These are phyloP conservation scores for Pythium rishiriense DNA, from an alignment of 352 stramenopile genomes.

Conservation along the genomic window DNA sequence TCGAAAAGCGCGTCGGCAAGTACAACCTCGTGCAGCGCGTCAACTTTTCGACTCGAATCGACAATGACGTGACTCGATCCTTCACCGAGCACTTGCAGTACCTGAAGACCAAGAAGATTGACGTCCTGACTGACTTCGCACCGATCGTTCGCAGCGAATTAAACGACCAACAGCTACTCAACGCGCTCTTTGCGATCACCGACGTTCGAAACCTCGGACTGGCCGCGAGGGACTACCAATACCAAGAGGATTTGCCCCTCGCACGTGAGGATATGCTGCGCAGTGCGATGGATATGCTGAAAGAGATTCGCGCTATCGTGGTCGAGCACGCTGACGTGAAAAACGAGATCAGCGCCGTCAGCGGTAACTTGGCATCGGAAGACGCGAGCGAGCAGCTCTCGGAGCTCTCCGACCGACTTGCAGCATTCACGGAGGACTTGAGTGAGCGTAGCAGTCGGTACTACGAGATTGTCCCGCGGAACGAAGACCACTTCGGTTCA, in stretches of 20 bases:
- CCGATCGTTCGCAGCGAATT: neutral
- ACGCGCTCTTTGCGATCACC: constrained; percentile 62
- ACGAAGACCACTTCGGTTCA: constrained; percentile 50
- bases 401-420: constrained; percentile 44
- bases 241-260: constrained; percentile 45
- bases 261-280: constrained; percentile 55
- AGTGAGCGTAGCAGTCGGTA: constrained; percentile 70
- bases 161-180: constrained; percentile 29
- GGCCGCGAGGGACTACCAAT: constrained; percentile 47
- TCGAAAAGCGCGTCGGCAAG: constrained; percentile 59
- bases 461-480: constrained; percentile 72
- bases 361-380: constrained; percentile 40
- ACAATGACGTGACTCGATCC: constrained; percentile 45
- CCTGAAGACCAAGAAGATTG: constrained; percentile 7
- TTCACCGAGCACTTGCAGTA: constrained; percentile 32
- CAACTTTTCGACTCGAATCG: constrained; percentile 47
- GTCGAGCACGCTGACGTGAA: constrained; percentile 44
- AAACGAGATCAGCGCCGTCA: constrained; percentile 41
- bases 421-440: constrained; percentile 50
- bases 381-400: constrained; percentile 35
- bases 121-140: neutral
- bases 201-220: constrained; percentile 68
- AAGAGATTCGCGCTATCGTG: constrained; percentile 44
- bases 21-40: constrained; percentile 72
- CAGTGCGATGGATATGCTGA: constrained; percentile 39